phyloP scores from a whole-genome alignment of 345 rosid genomes.

The Eucalyptus caleyi region DNA sequence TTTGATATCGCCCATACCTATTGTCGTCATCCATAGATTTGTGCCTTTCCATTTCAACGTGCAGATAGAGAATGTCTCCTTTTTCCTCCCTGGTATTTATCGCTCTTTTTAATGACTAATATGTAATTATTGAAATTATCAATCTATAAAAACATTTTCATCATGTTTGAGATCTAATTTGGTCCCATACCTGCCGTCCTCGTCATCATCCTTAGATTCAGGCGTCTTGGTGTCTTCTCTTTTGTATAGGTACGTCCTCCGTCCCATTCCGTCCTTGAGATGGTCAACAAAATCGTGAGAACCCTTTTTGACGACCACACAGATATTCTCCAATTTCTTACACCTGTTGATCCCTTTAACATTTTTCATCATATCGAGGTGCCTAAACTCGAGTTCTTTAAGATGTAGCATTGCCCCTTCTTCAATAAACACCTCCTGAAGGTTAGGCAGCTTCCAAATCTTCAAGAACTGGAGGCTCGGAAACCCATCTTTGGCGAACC shows the following conservation, averaged over 20 bases:
- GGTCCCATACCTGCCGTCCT: background rate
- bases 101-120: too few species aligned
- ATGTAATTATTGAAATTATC: too few species aligned
- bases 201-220: background rate
- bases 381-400: background rate
- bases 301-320: background rate
- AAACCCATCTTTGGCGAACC: background rate
- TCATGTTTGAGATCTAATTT: background rate
- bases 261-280: background rate
- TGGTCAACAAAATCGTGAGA: background rate
- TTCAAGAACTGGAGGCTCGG: background rate
- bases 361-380: background rate
- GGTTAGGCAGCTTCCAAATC: background rate
- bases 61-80: too few species aligned
- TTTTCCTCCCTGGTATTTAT: too few species aligned
- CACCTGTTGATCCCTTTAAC: background rate
- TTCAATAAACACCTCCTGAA: background rate
- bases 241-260: too few species aligned
- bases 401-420: background rate
- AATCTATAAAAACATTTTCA: background rate
- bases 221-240: background rate
- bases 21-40: too few species aligned
- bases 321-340: background rate
- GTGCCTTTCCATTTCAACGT: too few species aligned
- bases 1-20: too few species aligned